Conservation (phyloP, 192 early-diverging fungal genomes). For the Coemansia sp. region DNA sequence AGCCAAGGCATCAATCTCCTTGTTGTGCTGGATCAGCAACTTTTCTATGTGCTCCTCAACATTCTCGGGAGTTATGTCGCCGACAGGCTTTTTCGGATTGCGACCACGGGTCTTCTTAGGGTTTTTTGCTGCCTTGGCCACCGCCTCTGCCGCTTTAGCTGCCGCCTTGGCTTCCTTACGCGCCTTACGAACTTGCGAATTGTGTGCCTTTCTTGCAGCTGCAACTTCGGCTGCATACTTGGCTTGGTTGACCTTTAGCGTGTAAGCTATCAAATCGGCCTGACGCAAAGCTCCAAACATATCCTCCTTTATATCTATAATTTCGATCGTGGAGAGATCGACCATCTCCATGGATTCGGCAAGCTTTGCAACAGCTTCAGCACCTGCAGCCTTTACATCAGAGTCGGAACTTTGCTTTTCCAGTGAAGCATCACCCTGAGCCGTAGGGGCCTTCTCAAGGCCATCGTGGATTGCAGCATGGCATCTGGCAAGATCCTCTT, state of each 20-base stretch:
- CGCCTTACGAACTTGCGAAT: slow-evolving; percentile 5
- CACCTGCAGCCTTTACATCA: slow-evolving; percentile 2
- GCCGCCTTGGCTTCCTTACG: slow-evolving; percentile 9
- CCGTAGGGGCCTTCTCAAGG: not conserved
- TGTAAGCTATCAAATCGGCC: slow-evolving; percentile 39
- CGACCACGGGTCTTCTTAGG: not conserved
- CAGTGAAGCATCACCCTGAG: not conserved
- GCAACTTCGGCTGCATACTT: slow-evolving; percentile 1
- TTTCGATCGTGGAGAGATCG: slow-evolving; percentile 23
- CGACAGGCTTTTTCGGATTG: not conserved
- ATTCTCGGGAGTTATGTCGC: not conserved
- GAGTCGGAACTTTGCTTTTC: not conserved
- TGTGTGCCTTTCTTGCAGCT: not conserved
- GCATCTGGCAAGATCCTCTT: slow-evolving; percentile 22
- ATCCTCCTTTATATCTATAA: slow-evolving; percentile 35
- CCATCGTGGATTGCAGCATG: slow-evolving; percentile 21
- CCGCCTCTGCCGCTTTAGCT: not conserved
- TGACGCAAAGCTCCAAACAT: slow-evolving; percentile 29
- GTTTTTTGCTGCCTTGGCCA: slow-evolving; percentile 9
- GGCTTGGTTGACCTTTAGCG: slow-evolving; percentile 16
- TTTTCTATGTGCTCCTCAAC: not conserved
- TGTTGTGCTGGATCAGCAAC: slow-evolving; percentile 30
- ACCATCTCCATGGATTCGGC: slow-evolving; percentile 9
- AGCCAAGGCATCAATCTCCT: slow-evolving; percentile 32
- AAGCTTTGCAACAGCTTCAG: not conserved